A percentile compares a stretch with the other conserved stretches of the same genome.
Evolutionary conservation across 2,329 filamentous ascomycete genomes (phyloP).

Genomic region (Bipolaris oryzae): DNA sequence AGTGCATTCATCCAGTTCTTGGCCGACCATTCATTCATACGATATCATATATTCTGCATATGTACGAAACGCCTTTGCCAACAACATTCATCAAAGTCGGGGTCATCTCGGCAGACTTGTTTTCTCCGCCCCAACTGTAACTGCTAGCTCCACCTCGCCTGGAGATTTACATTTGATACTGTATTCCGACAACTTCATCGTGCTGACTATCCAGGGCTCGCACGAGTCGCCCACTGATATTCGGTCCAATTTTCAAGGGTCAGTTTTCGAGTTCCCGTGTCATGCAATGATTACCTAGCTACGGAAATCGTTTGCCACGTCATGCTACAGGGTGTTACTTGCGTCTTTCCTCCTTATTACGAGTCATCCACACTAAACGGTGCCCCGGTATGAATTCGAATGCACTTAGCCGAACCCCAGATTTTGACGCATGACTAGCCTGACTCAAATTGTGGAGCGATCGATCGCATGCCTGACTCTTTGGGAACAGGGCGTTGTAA

Average conservation of each 20-base stretch:
- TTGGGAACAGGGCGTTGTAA: neutral
- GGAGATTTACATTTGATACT: neutral
- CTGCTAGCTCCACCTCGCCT: neutral
- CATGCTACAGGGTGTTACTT: slow-evolving; percentile 6
- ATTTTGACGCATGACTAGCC: neutral
- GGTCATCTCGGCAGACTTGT: neutral
- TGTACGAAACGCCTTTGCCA: neutral
- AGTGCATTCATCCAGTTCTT: neutral
- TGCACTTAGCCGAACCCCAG: neutral
- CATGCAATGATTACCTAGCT: neutral
- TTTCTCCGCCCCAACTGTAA: neutral
- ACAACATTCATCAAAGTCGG: neutral
- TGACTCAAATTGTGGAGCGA: neutral
- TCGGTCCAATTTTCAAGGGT: no score
- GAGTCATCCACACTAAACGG: slow-evolving; percentile 9
- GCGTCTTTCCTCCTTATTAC: slow-evolving; percentile 7
- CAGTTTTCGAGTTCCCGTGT: neutral
- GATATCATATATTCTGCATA: neutral
- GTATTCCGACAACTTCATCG: neutral
- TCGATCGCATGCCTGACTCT: slow-evolving; percentile 7
- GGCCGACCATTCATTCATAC: neutral
- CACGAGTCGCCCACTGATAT: neutral
- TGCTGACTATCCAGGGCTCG: neutral
- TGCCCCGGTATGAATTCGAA: neutral
- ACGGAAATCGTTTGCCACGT: slow-evolving; percentile 27